phyloP scores from a whole-genome alignment of 2,329 filamentous ascomycete species.

The Fulvia fulva region DNA sequence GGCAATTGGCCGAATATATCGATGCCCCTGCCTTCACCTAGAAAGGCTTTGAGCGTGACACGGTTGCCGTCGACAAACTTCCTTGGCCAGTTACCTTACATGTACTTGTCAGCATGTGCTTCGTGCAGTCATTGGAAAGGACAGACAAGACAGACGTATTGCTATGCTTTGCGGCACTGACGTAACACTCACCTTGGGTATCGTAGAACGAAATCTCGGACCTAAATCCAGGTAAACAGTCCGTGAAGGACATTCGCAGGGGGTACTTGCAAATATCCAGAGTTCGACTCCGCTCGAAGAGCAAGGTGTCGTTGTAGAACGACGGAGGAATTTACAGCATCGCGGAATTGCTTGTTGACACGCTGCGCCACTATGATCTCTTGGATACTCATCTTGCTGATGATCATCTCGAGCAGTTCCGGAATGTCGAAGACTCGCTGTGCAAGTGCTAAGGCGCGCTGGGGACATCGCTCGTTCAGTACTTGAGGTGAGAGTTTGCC shows the following conservation, averaged over 20 bases:
- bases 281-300: not conserved
- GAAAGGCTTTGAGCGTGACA: not conserved
- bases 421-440: not conserved
- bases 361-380: not conserved
- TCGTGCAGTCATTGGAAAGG: not conserved
- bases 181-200: not conserved
- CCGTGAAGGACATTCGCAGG: not conserved
- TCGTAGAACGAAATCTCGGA: not conserved
- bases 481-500: not conserved
- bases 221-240: not conserved
- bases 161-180: not conserved
- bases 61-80: not conserved
- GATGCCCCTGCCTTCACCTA: not conserved
- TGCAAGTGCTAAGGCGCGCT: not conserved
- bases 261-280: too few species aligned
- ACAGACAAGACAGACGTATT: not conserved
- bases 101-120: not conserved
- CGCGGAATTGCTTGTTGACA: slow-evolving; percentile 4
- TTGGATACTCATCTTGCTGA: not conserved
- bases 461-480: not conserved
- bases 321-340: not conserved
- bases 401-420: slow-evolving; percentile 6
- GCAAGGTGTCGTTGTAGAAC: not conserved
- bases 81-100: not conserved
- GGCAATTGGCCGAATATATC: too few species aligned